Percentiles rank a stretch among this genome's conserved stretches.
phyloP scores from a whole-genome alignment of 2,329 filamentous ascomycete species.

The Colletotrichum orbiculare region DNA sequence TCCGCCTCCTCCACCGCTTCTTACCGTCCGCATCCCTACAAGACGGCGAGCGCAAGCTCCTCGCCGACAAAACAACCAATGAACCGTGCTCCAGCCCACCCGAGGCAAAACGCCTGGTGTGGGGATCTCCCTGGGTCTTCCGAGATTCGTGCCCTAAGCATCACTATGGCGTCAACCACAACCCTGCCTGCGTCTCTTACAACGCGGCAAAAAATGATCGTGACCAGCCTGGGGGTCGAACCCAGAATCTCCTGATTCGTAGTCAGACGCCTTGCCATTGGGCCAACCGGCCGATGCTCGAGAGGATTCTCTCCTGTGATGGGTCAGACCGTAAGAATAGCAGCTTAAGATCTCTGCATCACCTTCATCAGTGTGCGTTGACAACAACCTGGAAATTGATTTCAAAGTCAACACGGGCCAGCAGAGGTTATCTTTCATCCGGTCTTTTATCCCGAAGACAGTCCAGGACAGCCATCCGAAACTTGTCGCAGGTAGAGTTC shows the following conservation, averaged over 20 bases:
- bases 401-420: neutral
- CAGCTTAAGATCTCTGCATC: neutral
- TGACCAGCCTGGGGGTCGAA: conserved; percentile 38
- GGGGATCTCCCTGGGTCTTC: conserved; percentile 10
- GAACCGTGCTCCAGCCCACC: conserved; percentile 32
- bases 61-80: conserved; percentile 22
- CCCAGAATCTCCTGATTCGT: conserved; percentile 42
- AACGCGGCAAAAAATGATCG: neutral
- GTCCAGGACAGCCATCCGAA: neutral
- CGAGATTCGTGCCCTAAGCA: conserved; percentile 17
- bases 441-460: neutral
- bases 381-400: neutral
- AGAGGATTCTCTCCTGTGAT: neutral
- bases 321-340: too few relatives aligned
- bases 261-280: conserved; percentile 57
- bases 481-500: neutral
- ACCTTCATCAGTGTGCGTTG: neutral
- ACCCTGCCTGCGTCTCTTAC: too few relatives aligned
- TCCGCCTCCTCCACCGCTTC: neutral
- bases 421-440: neutral
- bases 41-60: conserved; percentile 24
- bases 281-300: conserved; percentile 42
- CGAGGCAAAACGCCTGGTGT: neutral
- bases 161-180: neutral
- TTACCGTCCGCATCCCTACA: conserved; percentile 7